A percentile compares a stretch with the other conserved stretches of the same genome.
Conservation (phyloP, 495 filamentous ascomycete species). For the Darksidea phi region DNA sequence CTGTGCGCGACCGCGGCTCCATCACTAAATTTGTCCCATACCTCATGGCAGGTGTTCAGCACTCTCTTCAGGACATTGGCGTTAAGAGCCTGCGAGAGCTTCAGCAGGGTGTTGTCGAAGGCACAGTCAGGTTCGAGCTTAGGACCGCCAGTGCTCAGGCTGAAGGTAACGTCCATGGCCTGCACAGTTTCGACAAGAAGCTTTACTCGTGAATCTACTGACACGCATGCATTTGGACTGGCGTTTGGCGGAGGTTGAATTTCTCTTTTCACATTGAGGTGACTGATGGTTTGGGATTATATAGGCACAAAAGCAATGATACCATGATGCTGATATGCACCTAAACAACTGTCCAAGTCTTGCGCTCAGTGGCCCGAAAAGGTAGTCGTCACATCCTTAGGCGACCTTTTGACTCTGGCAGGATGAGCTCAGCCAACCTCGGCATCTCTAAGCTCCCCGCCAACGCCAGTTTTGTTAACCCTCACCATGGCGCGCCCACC, state of each 20-base stretch:
- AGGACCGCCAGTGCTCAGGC: constrained; percentile 89
- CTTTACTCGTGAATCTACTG: constrained; percentile 69
- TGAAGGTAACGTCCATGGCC: constrained; percentile 91
- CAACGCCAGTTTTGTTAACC: constrained; percentile 3
- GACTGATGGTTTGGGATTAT: constrained; percentile 13
- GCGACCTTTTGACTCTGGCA: constrained; percentile 14
- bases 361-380: no score
- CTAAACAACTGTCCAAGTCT: no score
- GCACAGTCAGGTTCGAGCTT: constrained; percentile 87
- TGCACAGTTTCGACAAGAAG: constrained; percentile 99
- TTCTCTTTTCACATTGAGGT: neutral
- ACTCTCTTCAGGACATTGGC: constrained; percentile 95
- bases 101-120: constrained; percentile 70
- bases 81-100: constrained; percentile 72
- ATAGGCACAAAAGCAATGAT: constrained; percentile 27
- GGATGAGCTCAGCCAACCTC: constrained; percentile 17
- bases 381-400: no score
- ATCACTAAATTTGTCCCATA: constrained; percentile 95
- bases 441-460: constrained; percentile 28
- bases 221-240: constrained; percentile 12
- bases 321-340: constrained; percentile 1
- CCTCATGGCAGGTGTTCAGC: constrained; percentile 90
- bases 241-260: constrained; percentile 8
- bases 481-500: constrained; percentile 16
- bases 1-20: constrained; percentile 71